Percentiles rank a stretch among this genome's conserved stretches.
These are phyloP conservation scores for Mycosarcoma mackinlayi DNA, from an alignment of 1,284 basidiomycete species.

Conservation along the genomic window DNA sequence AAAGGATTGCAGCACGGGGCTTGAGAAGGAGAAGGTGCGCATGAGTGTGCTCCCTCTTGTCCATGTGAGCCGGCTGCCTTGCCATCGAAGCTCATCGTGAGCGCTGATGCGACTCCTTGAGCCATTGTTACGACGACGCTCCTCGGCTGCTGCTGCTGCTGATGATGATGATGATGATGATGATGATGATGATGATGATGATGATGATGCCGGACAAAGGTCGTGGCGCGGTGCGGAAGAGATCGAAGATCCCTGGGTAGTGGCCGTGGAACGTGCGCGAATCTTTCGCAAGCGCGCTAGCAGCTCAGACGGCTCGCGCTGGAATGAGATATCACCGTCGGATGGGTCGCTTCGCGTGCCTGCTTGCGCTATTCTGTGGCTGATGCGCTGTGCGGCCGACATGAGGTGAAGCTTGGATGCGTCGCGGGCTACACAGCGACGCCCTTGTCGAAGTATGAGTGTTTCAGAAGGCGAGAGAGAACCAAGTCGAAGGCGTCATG, in stretches of 20 bases:
- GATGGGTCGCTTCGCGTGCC: neutral
- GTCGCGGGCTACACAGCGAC: neutral
- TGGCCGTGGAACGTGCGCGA: constrained; percentile 32
- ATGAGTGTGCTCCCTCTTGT: constrained; percentile 40
- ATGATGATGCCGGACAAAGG: neutral
- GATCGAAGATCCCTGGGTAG: constrained; percentile 26
- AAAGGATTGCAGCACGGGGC: constrained; percentile 50
- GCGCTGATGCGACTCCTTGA: neutral
- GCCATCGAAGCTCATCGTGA: constrained; percentile 51
- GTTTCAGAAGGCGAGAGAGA: neutral
- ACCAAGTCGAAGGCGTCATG: neutral
- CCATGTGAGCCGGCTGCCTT: constrained; percentile 46
- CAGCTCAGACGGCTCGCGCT: constrained; percentile 16
- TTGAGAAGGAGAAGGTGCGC: constrained; percentile 47
- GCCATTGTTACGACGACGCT: neutral
- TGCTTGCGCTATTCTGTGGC: constrained; percentile 13
- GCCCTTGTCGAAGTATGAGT: too few relatives aligned
- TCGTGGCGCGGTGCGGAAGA: neutral
- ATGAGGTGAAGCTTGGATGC: constrained; percentile 3
- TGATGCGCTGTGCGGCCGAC: constrained; percentile 34
- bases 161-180: neutral
- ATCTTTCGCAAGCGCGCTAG: constrained; percentile 36
- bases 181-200: neutral
- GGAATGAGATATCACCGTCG: constrained; percentile 6
- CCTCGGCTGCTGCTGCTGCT: neutral